Base-by-base conservation (phyloP, 768 basidiomycete genomes). In the Asterophora parasitica region DNA sequence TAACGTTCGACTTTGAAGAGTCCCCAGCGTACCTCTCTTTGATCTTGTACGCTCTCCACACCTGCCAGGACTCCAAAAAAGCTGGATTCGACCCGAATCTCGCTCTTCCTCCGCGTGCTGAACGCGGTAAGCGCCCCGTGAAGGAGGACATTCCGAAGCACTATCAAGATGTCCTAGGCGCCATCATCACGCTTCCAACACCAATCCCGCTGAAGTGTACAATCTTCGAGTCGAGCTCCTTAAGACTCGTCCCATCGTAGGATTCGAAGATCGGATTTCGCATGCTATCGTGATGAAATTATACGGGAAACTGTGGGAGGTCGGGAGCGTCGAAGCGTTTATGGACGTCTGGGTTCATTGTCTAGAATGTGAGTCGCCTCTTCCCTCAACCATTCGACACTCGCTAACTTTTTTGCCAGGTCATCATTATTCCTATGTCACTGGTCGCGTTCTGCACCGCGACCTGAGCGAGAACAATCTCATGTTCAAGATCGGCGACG, bases 311-410 rank as follows among this genome's bases (percentile, higher is more conserved):
- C 46, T n/a, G n/a, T n/a, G n/a, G n/a, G n/a, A n/a, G n/a, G n/a
- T n/a, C n/a, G n/a, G n/a, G n/a, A n/a, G n/a, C n/a, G n/a, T n/a
- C n/a, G n/a, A n/a, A n/a, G n/a, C n/a, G n/a, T n/a, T n/a, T n/a
- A n/a, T n/a, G n/a, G 41, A 52, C 3, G 46, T 58, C 6, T 67
- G 60, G 31, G 36, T 64, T 12, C 62, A 69, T 28, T 58, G 63
- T 34, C 51, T 69, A 1, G 56, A 63, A 58, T 66, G 66, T 67
- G 40, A 39, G 65, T 55, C 9, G n/a, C n/a, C n/a, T n/a, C n/a
- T n/a, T n/a, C n/a, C n/a, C n/a, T n/a, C n/a, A n/a, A n/a, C n/a
- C n/a, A n/a, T n/a, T n/a, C n/a, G n/a, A n/a, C n/a, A n/a, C n/a
- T n/a, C n/a, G n/a, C 4, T 33, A 9, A 32, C n/a, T n/a, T n/a